Conservation (phyloP, 305 asterid species). For the Rubia tinctorum region DNA sequence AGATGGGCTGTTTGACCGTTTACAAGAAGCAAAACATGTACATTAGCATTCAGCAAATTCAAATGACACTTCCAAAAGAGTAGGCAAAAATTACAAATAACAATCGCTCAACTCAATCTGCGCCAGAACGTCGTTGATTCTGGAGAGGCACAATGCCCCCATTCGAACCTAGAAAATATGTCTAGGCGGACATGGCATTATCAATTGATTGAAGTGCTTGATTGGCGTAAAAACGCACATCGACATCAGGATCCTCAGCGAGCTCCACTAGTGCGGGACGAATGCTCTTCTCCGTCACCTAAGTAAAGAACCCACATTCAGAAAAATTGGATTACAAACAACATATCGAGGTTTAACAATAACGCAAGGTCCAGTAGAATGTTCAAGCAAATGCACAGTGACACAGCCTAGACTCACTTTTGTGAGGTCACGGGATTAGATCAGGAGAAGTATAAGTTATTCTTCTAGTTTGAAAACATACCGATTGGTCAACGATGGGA, state of each 20-base stretch:
- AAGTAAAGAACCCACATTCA: background rate
- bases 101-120: background rate
- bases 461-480: constrained; percentile 22
- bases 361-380: background rate
- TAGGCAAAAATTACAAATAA: constrained; percentile 7
- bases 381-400: background rate
- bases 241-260: constrained; percentile 82
- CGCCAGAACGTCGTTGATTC: no score
- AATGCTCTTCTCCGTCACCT: constrained; percentile 67
- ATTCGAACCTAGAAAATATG: background rate
- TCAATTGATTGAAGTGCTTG: constrained; percentile 68
- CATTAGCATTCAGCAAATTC: constrained; percentile 6
- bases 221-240: constrained; percentile 70
- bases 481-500: constrained; percentile 71
- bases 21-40: constrained; percentile 8
- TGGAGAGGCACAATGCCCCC: background rate
- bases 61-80: constrained; percentile 3
- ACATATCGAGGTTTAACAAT: background rate
- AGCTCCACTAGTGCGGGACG: constrained; percentile 71
- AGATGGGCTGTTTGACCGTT: background rate
- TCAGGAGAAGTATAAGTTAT: no score
- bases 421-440: background rate
- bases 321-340: background rate
- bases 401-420: background rate
- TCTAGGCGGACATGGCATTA: constrained; percentile 58